Base-by-base conservation (phyloP, 2,329 filamentous ascomycete species). In the Bipolaris zeicola region DNA sequence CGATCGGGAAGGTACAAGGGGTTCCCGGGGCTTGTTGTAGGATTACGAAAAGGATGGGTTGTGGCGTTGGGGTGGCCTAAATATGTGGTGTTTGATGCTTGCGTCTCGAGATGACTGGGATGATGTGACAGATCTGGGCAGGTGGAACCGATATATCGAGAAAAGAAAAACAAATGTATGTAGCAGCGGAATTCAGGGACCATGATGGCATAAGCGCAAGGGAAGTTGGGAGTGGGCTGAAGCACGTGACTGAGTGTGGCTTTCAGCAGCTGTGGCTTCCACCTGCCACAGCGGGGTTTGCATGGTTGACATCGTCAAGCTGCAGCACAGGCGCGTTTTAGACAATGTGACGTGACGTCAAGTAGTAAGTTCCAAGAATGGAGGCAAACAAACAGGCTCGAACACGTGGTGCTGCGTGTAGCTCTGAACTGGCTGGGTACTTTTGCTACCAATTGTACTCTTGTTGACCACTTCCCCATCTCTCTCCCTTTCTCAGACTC, bases 221-320 rank as follows among this genome's bases (percentile, higher is more conserved):
- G 44, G 41, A 8, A 20, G 37, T 18, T 22, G 7, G 7, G 26
- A 28, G 26, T 28, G 26, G 7, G 2, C 10, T 4, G 3, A 4
- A 6, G 22, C 44, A 47, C 44, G 44, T 47, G 44, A 44, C 24
- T 6, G 1, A 28, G 18, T 47, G 44, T 47, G 44, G 44, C 44
- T 47, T 47, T 47, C 33, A 37, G 24, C 48, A 22, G 26, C 13
- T 50, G 48, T 50, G 48, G 48, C 48, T 50, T 16, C 34, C 38
- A 42, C 26, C 48, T 50, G 48, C 48, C 48, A 50, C 38, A 42
- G 48, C 48, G 48, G 48, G 48, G 48, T 50, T 42, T 16, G 14
- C 31, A 26, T 38, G 22, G 10, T 16, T 33, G 26, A 8, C 31
- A 47, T n/a, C 16, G 26, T 33, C n/a, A 24, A 33, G 24, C 24